phyloP scores from a whole-genome alignment of 768 basidiomycete species.

The Boletus insuetus region DNA sequence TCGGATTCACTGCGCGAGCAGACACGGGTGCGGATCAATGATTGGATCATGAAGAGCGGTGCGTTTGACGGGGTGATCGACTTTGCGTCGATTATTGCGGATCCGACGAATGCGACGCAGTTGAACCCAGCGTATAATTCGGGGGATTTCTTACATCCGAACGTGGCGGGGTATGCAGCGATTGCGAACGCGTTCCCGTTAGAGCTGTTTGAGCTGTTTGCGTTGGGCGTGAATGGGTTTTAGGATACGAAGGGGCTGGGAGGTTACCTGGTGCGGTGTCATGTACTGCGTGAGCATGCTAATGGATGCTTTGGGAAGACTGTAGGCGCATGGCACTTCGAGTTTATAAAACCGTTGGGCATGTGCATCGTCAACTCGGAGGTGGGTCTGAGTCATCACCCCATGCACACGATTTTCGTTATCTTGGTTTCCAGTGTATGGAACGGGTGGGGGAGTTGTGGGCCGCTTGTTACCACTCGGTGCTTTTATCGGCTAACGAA shows the following conservation, averaged over 20 bases:
- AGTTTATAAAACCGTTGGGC: too few relatives aligned
- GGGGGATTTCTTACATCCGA: slow-evolving; percentile 3
- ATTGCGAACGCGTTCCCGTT: slow-evolving; percentile 1
- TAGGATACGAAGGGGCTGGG: neutral
- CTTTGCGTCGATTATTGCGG: slow-evolving; percentile 8
- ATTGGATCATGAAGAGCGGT: neutral
- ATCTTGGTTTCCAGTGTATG: too few relatives aligned
- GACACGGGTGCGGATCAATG: slow-evolving; percentile 1
- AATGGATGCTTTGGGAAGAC: too few relatives aligned
- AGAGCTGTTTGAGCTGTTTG: neutral
- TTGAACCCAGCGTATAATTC: neutral
- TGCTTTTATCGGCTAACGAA: too few relatives aligned
- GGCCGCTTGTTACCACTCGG: too few relatives aligned
- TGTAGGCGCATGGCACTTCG: too few relatives aligned
- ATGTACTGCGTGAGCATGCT: too few relatives aligned
- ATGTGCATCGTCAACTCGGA: too few relatives aligned
- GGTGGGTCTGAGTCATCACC: too few relatives aligned
- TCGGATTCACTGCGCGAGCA: neutral
- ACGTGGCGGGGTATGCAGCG: slow-evolving; percentile 1
- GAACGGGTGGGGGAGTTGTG: too few relatives aligned
- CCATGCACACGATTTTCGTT: too few relatives aligned
- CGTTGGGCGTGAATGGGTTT: neutral
- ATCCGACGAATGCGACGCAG: slow-evolving; percentile 2
- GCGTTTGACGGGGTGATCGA: slow-evolving; percentile 3
- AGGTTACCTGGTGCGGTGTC: too few relatives aligned